These are phyloP conservation scores for Mycocentrospora acerina DNA, from an alignment of 2,329 filamentous ascomycete genomes.

Conservation along the genomic window DNA sequence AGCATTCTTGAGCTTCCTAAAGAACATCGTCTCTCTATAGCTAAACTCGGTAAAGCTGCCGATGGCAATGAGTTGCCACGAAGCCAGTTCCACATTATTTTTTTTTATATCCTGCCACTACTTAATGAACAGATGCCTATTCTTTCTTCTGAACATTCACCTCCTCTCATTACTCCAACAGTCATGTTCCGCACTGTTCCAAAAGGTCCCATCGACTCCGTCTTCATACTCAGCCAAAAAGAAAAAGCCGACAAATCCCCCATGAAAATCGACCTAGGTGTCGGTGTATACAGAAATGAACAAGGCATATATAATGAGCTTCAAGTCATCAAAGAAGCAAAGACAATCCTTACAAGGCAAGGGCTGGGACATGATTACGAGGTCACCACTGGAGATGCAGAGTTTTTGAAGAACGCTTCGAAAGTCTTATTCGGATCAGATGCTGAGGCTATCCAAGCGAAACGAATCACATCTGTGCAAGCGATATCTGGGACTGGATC, in stretches of 20 bases:
- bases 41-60: too few species aligned
- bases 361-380: conserved; percentile 31
- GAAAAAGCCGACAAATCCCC: conserved; percentile 31
- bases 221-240: conserved; percentile 37
- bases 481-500: conserved; percentile 45
- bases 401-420: conserved; percentile 33
- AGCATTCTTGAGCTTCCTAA: too few species aligned
- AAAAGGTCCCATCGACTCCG: conserved; percentile 33
- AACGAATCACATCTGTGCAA: conserved; percentile 40
- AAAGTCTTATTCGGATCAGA: conserved; percentile 34
- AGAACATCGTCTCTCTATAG: too few species aligned
- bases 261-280: conserved; percentile 41
- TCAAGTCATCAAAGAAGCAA: conserved; percentile 20
- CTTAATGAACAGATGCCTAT: too few species aligned
- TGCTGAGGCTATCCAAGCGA: conserved; percentile 2
- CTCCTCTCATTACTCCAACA: too few species aligned
- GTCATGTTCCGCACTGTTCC: conserved; percentile 27
- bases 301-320: conserved; percentile 37
- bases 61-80: too few species aligned
- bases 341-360: conserved; percentile 10
- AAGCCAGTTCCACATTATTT: too few species aligned
- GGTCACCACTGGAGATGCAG: conserved; percentile 35
- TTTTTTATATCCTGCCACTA: too few species aligned
- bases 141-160: too few species aligned
- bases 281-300: conserved; percentile 43